Evolutionary conservation across 2,329 filamentous ascomycete species (phyloP), one percentile per base, ranked within the genome.

Genomic region (Pseudohalonectria lignicola): DNA sequence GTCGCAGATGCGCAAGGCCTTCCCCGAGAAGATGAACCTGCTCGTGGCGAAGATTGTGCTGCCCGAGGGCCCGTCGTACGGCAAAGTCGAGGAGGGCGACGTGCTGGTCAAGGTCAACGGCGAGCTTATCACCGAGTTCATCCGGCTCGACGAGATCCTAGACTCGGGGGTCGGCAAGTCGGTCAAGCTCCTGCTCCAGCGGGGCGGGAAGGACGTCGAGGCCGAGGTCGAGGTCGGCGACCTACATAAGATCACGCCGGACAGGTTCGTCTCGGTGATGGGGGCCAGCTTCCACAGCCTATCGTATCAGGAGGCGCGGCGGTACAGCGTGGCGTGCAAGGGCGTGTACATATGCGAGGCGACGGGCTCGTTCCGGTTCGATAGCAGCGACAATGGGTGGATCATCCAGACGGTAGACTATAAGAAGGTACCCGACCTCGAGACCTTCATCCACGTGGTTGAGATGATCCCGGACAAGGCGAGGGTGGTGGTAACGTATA

Each of bases 261-360:
- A 95, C 61, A 82, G 88, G 43, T 98, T 96, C 54, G 84, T 96
- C 39, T 86, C 87, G 4, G 90, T 96, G 31, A 86, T 88, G 31
- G 93, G 92, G 16, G 92, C 81, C 18, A 90, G 87, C 42, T 96
- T 98, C 67, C 93, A 98, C 63, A 78, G 94, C 55, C 68, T 98
- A 15, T 98, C 93, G 1, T 98, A 98, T 58, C 92, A 98, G 55
- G 88, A 96, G 61, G 87, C 92, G n/a, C 80, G 92, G 9, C 73
- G 95, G 4, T 96, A 95, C 56, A 90, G 88, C 25, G 88, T 98
- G 41, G 80, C 88, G 9, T 83, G 87, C 50, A 82, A 87, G 56
- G 92, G 92, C 25, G 87, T 98, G 15, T 98, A 86, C 55, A 82
- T 96, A 42, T 96, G 88, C 53, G 92, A 98, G 60, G 86, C 90